Base-by-base conservation (phyloP, 2,329 filamentous ascomycete genomes). In the Penicillium psychrosexuale region DNA sequence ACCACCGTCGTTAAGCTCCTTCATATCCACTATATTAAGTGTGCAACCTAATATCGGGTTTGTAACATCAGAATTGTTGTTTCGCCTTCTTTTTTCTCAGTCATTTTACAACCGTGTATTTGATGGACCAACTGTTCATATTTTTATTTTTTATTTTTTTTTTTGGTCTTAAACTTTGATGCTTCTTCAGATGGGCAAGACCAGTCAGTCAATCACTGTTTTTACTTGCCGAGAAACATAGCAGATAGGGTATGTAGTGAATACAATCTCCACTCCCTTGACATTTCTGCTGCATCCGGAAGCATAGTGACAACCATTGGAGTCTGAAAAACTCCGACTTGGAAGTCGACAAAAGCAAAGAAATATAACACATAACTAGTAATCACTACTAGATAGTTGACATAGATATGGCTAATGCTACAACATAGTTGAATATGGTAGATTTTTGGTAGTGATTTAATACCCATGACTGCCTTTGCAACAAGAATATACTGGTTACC, bases 1-100 rank as follows among this genome's bases (percentile, higher is more conserved):
- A 73, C 66, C 71, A 73, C 66, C 71, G 73, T 53, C 69, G 65
- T 48, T 75, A 72, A 68, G 54, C 44, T 28, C 56, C 39, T 31
- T 46, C 19, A 33, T 40, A 17, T 37, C 37, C 34, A 17, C 7
- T 33, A 17, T 39, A 22, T 48, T 50, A 43, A 54, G 4, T 19
- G 31, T 34, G 27, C 33, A 47, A 30, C 8, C 17, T 51, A 8
- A 12, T 19, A 12, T 27, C 34, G 22, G 43, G 43, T 19, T 39
- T 38, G n/a, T 22, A 33, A 12, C 27, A 42, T 8, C 40, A 31
- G 19, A 15, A 34, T 45, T 38, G 28, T 36, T 33, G 15, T 49
- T 43, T 40, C 12, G 31, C 45, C 47, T 33, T 19, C 22, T 24
- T 49, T n/a, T 52, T 40, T 39, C 19, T n/a, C 8, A 1, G 3